These are phyloP conservation scores for Ophiosphaerella korrae DNA, from an alignment of 2,329 filamentous ascomycete genomes.

Conservation along the genomic window DNA sequence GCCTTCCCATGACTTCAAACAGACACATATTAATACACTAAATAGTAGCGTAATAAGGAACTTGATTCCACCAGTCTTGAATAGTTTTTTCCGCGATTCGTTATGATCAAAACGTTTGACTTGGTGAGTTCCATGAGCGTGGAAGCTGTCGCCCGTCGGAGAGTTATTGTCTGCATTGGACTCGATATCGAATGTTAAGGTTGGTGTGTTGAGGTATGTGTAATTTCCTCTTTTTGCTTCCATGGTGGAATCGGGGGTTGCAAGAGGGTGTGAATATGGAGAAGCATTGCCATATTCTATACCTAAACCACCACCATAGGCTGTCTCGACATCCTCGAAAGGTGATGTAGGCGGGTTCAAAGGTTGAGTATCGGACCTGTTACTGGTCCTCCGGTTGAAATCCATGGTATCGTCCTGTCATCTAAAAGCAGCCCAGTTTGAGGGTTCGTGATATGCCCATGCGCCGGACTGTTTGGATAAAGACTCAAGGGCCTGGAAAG, in stretches of 20 bases:
- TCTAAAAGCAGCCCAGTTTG: no score
- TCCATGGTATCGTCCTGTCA: constrained; percentile 8
- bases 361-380: constrained; percentile 7
- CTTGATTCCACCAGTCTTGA: constrained; percentile 32
- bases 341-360: constrained; percentile 10
- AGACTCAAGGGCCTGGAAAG: no score
- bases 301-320: constrained; percentile 26
- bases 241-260: constrained; percentile 18
- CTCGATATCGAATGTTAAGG: constrained; percentile 18
- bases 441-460: no score
- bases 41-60: constrained; percentile 38
- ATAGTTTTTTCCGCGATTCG: constrained; percentile 33
- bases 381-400: constrained; percentile 3
- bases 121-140: constrained; percentile 11
- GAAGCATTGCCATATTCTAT: constrained; percentile 29
- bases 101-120: constrained; percentile 40
- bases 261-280: constrained; percentile 17
- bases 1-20: constrained; percentile 38
- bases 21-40: constrained; percentile 34
- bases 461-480: not conserved
- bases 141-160: constrained; percentile 13
- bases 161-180: constrained; percentile 27
- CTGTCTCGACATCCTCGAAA: constrained; percentile 9
- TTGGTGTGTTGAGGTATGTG: constrained; percentile 20
- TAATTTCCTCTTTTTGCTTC: constrained; percentile 25